Base-by-base conservation (phyloP, 257 asterid species). In the Ballota nigra region DNA sequence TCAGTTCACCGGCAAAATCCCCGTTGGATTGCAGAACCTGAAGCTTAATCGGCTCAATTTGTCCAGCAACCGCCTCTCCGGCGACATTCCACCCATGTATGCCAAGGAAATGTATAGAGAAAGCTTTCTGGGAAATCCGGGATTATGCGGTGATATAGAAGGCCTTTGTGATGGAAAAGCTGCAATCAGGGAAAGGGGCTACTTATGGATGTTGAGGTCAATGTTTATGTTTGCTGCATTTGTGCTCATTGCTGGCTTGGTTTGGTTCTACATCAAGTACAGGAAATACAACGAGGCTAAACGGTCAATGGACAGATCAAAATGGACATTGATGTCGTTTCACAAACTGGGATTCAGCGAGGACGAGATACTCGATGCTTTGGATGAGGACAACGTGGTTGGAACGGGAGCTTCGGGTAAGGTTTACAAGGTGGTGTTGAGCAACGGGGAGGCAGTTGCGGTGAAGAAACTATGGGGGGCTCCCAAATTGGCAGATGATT, bases 301-400 rank as follows among this genome's bases (percentile, higher is more conserved):
- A 40, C 73, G 60, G 64, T 83, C 79, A 0, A 77, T 83, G 20
- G 97, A 91, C 34, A 83, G 78, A 68, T 88, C 99, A 2, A 94
- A 91, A 77, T 94, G 99, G 99, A 94, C 96, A 3, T 60, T 94
- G 73, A 94, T 91, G 97, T 94, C 99, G 2, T 94, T 94, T 63
- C 99, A 94, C 40, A 94, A 94, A 73, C 61, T 94, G 62, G 97
- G 88, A 36, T 94, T 94, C 72, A 73, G 91, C 3, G 99, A 94
- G 78, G 80, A 78, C 6, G 99, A 91, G 83, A 94, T 94, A 41
- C 12, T 94, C 56, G 90, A 91, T 24, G 91, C 89, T 49, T 80
- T 94, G 6, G 97, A 94, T 13, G 99, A 94, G 73, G 97, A 91
- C 71, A 94, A 94, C 9, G 88, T 94, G 70, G 87, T 94, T n/a